Evolutionary conservation across 345 rosid genomes (phyloP).

Genomic region (Eucalyptus shirleyi): DNA sequence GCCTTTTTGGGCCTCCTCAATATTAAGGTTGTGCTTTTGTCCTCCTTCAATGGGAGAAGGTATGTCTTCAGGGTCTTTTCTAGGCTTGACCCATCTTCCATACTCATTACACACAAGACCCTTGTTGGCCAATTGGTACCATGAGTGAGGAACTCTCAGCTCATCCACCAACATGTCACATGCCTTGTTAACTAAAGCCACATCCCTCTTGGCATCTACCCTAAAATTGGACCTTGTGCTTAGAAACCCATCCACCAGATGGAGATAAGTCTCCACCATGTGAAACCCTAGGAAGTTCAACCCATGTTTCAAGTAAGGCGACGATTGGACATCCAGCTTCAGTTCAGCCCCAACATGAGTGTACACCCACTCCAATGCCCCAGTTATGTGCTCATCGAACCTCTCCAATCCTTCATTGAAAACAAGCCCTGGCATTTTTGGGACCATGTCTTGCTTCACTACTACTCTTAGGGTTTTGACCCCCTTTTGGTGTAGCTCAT

Average conservation of each 20-base stretch:
- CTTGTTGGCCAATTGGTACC: conserved; percentile 30
- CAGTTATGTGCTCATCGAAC: conserved; percentile 10
- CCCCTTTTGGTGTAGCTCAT: conserved; percentile 8
- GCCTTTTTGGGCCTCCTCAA: background rate
- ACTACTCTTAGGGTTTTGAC: conserved; percentile 23
- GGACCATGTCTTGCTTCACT: conserved; percentile 27
- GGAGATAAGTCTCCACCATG: conserved; percentile 22
- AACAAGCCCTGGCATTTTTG: conserved; percentile 23
- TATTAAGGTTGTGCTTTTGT: background rate
- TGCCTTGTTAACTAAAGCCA: conserved; percentile 25
- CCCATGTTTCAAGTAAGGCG: conserved; percentile 21
- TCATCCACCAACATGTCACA: conserved; percentile 29
- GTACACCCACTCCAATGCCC: conserved; percentile 21
- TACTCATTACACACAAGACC: conserved; percentile 45
- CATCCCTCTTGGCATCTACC: conserved; percentile 17
- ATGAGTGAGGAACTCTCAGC: conserved; percentile 15
- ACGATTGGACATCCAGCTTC: conserved; percentile 8
- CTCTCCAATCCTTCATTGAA: conserved; percentile 14
- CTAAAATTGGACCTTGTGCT: background rate
- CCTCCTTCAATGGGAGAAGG: conserved; percentile 36
- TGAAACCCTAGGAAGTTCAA: conserved; percentile 15
- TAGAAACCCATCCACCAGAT: conserved; percentile 21
- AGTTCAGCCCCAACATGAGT: conserved; percentile 25
- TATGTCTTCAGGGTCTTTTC: conserved; percentile 50
- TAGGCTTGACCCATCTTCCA: conserved; percentile 71